Evolutionary conservation across 108 stramenopile species (phyloP), one percentile per base, ranked within the genome.

Genomic region (Skeletonema costatum): DNA sequence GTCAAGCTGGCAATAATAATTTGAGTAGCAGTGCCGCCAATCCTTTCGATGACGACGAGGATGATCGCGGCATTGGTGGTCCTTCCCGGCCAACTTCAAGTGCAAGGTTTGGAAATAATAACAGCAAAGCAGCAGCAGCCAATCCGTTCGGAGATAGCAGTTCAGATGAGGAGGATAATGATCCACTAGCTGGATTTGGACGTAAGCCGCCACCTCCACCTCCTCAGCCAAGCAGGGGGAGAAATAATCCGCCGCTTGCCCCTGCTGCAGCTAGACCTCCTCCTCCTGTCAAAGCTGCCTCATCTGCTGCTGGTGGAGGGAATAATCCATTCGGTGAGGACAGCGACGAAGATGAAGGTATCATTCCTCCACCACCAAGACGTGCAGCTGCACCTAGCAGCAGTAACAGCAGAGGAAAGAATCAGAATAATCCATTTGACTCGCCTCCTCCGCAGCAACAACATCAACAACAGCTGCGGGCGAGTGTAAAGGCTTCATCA

Each of bases 21-120:
- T 10, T 41, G 11, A 19, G 5, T 51, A 12, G 19, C n/a, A 19
- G 17, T 17, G 50, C 46, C 5, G 8, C 36, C 36, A 76, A 76
- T 63, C 75, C 75, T 14, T 76, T 76, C 35, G 74, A 64, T 12
- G 74, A 69, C 9, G 75, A 76, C 42, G 70, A 71, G 35, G 75
- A 70, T 44, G 61, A 61, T 60, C 58, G 58, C 25, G 58, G 32
- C 68, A 69, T 60, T 41, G 58, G 68, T 33, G 32, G 32, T 59
- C 14, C 12, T 32, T 16, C 41, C 21, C 14, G 39, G 4, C 14
- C 38, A 62, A 31, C n/a, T 64, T 17, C 35, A 0, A 13, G 64
- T 17, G 16, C 35, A n/a, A 64, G 19, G 14, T 12, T 7, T 69
- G 59, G 8, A 17, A 32, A 48, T 31, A 33, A 33, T 30, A 61